These are phyloP conservation scores for Kurtzmaniella quercitrusa DNA, from an alignment of 1,139 yeast species.

Conservation along the genomic window DNA sequence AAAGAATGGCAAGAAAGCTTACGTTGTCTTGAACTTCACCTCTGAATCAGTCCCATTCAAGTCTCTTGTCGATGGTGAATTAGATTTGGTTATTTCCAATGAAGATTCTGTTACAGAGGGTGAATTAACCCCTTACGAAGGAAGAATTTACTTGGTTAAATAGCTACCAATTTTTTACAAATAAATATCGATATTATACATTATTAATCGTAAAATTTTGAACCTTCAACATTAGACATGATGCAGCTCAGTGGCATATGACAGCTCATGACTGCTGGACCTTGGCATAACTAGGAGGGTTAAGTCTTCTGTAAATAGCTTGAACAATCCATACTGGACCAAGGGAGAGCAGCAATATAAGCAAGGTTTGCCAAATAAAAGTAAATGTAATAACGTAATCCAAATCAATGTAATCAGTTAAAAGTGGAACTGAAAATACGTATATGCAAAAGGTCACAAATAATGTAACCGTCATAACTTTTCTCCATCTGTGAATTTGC, in stretches of 20 bases:
- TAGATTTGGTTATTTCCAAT: constrained; percentile 28
- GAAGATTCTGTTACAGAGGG: constrained; percentile 18
- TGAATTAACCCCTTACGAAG: constrained; percentile 34
- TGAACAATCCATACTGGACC: constrained; percentile 89
- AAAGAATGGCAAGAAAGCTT: constrained; percentile 19
- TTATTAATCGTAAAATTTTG: neutral
- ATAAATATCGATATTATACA: neutral
- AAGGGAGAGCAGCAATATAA: constrained; percentile 67
- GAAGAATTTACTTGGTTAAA: constrained; percentile 30
- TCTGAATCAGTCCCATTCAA: constrained; percentile 26
- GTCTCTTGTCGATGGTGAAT: constrained; percentile 25
- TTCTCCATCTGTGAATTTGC: constrained; percentile 88
- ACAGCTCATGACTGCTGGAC: constrained; percentile 61
- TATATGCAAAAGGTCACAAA: constrained; percentile 65
- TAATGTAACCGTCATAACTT: constrained; percentile 70
- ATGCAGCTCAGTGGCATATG: neutral
- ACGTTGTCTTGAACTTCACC: constrained; percentile 46
- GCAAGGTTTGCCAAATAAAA: constrained; percentile 66
- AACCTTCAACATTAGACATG: neutral
- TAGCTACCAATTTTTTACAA: neutral
- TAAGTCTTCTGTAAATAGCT: constrained; percentile 64
- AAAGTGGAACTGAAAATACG: constrained; percentile 73
- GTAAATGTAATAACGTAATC: constrained; percentile 52
- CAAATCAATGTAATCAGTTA: constrained; percentile 80
- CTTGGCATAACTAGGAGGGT: constrained; percentile 97